phyloP scores from a whole-genome alignment of 2,329 filamentous ascomycete species.

The Pseudofabraea citricarpa region DNA sequence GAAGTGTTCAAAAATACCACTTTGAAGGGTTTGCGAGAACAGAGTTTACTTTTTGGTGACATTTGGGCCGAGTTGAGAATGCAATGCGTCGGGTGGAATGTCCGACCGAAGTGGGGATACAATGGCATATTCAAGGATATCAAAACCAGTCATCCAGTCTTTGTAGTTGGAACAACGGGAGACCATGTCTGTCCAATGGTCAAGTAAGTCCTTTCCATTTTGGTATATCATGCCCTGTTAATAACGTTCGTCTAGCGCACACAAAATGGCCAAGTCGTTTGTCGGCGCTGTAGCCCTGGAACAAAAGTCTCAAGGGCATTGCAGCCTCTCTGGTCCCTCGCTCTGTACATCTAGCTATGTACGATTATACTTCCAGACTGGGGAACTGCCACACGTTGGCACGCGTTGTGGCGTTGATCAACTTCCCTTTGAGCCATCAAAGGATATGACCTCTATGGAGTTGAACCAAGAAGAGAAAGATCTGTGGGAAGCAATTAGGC shows the following conservation, averaged over 20 bases:
- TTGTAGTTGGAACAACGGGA: not conserved
- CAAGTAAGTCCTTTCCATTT: not conserved
- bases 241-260: not conserved
- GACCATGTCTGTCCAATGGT: constrained; percentile 1
- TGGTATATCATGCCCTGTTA: not conserved
- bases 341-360: not conserved
- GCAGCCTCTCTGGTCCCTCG: not conserved
- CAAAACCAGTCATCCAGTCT: not conserved
- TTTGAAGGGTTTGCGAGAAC: not conserved
- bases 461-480: not conserved
- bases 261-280: not conserved
- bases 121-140: not conserved
- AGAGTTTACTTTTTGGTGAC: not conserved
- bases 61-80: not conserved
- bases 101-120: not conserved
- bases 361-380: not conserved
- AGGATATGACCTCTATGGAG: not conserved
- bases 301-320: not conserved
- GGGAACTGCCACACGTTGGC: not conserved
- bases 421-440: not conserved
- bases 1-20: not conserved
- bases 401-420: not conserved
- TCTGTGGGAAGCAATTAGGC: not conserved
- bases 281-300: not conserved
- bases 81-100: not conserved